Evolutionary conservation across 2,329 filamentous ascomycete species (phyloP).

Genomic region (Aspergillus sp.): DNA sequence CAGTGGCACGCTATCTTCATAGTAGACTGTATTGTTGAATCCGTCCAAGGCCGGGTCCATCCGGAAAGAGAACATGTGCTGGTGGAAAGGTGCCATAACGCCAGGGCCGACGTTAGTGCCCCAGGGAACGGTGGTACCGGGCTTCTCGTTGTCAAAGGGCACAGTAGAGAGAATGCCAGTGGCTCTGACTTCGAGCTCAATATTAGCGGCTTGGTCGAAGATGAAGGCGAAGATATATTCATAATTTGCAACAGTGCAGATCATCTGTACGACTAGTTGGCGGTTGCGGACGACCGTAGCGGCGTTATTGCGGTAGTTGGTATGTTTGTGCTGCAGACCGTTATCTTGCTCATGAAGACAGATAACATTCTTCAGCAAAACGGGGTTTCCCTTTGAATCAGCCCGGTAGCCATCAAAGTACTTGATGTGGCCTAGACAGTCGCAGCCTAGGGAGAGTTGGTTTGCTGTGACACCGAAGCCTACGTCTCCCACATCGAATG

Average conservation of each 20-base stretch:
- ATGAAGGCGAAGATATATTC: slow-evolving; percentile 73
- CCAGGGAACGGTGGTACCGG: slow-evolving; percentile 63
- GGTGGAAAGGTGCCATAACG: slow-evolving; percentile 69
- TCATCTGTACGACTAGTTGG: slow-evolving; percentile 68
- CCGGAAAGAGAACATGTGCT: slow-evolving; percentile 73
- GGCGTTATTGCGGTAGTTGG: slow-evolving; percentile 67
- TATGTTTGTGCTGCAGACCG: slow-evolving; percentile 72
- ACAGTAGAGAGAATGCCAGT: slow-evolving; percentile 69
- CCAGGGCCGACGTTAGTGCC: slow-evolving; percentile 71
- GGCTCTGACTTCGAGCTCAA: slow-evolving; percentile 68
- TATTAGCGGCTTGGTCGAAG: slow-evolving; percentile 70
- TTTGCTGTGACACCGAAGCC: slow-evolving; percentile 69
- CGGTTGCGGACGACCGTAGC: slow-evolving; percentile 66
- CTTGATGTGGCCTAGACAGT: slow-evolving; percentile 70
- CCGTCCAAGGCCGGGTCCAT: slow-evolving; percentile 64
- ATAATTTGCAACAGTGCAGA: slow-evolving; percentile 72
- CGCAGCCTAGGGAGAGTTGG: slow-evolving; percentile 69
- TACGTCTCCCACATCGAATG: slow-evolving; percentile 70
- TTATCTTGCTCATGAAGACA: slow-evolving; percentile 73
- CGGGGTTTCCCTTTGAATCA: slow-evolving; percentile 60
- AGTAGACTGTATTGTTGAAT: slow-evolving; percentile 55
- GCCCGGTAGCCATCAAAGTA: slow-evolving; percentile 63
- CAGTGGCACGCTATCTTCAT: slow-evolving; percentile 57
- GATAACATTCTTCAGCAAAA: slow-evolving; percentile 64
- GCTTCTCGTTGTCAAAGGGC: slow-evolving; percentile 61